Evolutionary conservation across 2,329 filamentous ascomycete genomes (phyloP).

Genomic region (Claviceps sp.): DNA sequence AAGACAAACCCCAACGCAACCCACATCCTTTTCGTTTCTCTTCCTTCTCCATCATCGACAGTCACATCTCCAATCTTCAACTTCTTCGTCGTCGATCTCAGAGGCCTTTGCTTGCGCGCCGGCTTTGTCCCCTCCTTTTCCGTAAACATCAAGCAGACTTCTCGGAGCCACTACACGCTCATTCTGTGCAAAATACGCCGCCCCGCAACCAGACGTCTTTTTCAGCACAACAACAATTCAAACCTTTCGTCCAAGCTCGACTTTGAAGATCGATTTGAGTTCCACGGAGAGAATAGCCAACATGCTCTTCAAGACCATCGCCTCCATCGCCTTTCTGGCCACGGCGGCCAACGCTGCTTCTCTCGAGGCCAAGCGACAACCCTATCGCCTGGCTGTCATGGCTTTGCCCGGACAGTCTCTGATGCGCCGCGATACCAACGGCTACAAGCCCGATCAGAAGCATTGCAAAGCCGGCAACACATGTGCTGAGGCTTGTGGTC

Average conservation of each 20-base stretch:
- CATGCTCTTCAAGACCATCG: conserved; percentile 24
- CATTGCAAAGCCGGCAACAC: conserved; percentile 35
- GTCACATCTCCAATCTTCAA: not conserved
- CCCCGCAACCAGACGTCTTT: no score
- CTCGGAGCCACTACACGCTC: conserved; percentile 1
- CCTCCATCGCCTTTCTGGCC: conserved; percentile 17
- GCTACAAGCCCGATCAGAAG: conserved; percentile 35
- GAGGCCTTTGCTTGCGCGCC: conserved; percentile 1
- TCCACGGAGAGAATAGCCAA: conserved; percentile 8
- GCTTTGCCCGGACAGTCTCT: conserved; percentile 27
- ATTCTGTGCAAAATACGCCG: conserved; percentile 6
- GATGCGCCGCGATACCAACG: conserved; percentile 29
- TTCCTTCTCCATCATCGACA: conserved; percentile 1
- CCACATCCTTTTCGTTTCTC: not conserved
- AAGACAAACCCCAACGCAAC: not conserved
- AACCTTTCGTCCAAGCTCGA: no score
- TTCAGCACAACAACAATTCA: no score
- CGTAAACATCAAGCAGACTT: not conserved
- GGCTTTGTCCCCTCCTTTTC: conserved; percentile 1
- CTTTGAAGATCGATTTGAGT: not conserved
- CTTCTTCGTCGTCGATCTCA: not conserved
- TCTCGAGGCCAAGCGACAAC: conserved; percentile 13
- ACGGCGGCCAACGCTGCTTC: conserved; percentile 19
- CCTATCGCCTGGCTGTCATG: conserved; percentile 25
- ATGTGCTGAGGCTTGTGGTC: conserved; percentile 42